Evolutionary conservation across 1,139 yeast species (phyloP).

Genomic region (Yamadazyma triangularis): DNA sequence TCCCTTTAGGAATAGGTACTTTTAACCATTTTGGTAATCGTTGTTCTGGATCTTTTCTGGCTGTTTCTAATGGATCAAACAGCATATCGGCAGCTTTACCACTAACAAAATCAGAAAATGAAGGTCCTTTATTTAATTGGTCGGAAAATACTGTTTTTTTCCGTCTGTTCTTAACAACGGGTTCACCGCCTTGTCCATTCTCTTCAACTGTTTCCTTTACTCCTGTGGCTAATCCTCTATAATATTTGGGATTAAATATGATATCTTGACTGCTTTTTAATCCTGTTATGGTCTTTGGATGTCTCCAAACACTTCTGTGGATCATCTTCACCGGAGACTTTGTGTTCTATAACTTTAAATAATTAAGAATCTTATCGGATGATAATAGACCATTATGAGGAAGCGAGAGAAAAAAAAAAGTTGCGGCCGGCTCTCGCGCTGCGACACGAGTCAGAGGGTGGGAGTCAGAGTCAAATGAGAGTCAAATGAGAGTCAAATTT

Average conservation of each 20-base stretch:
- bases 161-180: constrained; percentile 34
- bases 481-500: no score
- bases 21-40: constrained; percentile 91
- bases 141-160: constrained; percentile 61
- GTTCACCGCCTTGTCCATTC: no score
- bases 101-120: constrained; percentile 83
- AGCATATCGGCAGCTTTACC: constrained; percentile 70
- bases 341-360: no score
- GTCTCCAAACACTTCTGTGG: constrained; percentile 3
- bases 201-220: constrained; percentile 3
- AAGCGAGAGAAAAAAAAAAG: background rate
- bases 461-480: background rate
- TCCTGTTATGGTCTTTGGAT: constrained; percentile 43
- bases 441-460: no score
- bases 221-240: constrained; percentile 18
- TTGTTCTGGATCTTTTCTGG: constrained; percentile 54
- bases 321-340: no score
- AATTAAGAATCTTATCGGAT: constrained; percentile 2
- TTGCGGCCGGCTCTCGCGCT: background rate
- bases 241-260: no score
- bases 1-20: constrained; percentile 93
- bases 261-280: no score
- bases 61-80: constrained; percentile 68
- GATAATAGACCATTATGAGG: constrained; percentile 1
- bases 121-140: constrained; percentile 77